Evolutionary conservation across 2,329 filamentous ascomycete species (phyloP).

Genomic region (Colletotrichum plurivorum): DNA sequence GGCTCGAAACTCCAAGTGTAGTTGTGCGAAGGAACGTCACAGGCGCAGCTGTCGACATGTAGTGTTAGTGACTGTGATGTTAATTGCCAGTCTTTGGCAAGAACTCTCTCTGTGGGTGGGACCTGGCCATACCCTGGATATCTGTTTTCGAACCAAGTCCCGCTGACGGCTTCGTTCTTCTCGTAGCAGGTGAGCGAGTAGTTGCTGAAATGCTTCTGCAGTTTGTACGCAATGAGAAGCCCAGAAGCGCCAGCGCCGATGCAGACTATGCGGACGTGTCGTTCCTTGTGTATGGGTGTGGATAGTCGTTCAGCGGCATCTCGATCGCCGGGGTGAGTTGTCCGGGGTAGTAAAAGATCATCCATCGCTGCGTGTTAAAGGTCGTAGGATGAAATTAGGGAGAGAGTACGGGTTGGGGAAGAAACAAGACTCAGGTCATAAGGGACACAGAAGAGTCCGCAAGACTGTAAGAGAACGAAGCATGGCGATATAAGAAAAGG

Average conservation of each 20-base stretch:
- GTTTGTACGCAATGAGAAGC: conserved; percentile 62
- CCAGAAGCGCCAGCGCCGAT: conserved; percentile 65
- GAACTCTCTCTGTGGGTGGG: neutral
- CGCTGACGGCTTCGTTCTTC: conserved; percentile 68
- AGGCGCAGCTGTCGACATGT: conserved; percentile 53
- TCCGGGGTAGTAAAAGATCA: conserved; percentile 15
- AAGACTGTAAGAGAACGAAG: neutral
- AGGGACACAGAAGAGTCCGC: neutral
- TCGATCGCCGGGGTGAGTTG: conserved; percentile 8
- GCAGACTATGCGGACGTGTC: conserved; percentile 50
- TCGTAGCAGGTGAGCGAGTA: conserved; percentile 60
- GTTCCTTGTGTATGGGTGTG: conserved; percentile 32
- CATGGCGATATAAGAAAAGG: neutral
- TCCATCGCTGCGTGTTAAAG: conserved; percentile 15
- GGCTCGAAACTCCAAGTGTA: conserved; percentile 66
- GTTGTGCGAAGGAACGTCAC: conserved; percentile 66
- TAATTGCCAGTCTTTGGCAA: neutral
- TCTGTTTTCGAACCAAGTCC: conserved; percentile 67
- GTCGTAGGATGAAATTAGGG: neutral
- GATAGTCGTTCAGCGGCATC: conserved; percentile 18
- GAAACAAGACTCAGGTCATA: neutral
- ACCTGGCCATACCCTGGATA: conserved; percentile 53
- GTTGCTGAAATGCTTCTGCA: conserved; percentile 59
- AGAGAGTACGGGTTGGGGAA: neutral
- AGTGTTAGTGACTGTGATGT: neutral